Evolutionary conservation across 768 basidiomycete genomes (phyloP), one percentile per base, ranked within the genome.

Genomic region (Nevesoporus exiguus): DNA sequence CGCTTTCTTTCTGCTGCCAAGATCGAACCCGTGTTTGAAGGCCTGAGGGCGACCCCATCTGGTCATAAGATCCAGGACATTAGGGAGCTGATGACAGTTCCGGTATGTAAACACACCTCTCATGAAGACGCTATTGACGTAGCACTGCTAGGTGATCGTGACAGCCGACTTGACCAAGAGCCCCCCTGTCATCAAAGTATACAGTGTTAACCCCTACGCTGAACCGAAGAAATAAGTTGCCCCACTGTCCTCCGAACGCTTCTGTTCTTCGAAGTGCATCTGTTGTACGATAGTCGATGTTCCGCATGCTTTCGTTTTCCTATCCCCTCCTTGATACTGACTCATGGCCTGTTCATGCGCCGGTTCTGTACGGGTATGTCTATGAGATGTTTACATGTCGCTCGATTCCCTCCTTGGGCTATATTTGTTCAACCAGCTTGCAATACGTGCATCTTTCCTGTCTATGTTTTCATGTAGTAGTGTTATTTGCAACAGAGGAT

Each of bases 21-120:
- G 73, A 73, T 81, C 43, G 78, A 83, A 61, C 90, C 91, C 14
- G 74, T 80, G 56, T 97, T 96, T 64, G 92, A 96, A 67, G 93
- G 93, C 14, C 71, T 96, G 60, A 81, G 85, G 71, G 75, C 77
- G 34, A 87, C 83, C 0, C 58, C 79, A 14, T 75, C 86, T 43
- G 91, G 90, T n/a, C 96, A 98, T 73, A 89, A 83, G 77, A 91
- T 97, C 61, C 96, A 98, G 74, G 94, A 95, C 68, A 91, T 98
- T 67, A 85, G 80, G 61, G 94, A 97, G 70, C 73, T 97, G 64
- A 93, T 93, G 90, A 91, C 82, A 43, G 90, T 97, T 34, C 94
- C 93, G 51, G 93, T 94, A 74, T 63, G 87, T 80, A 51, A 22
- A 21, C 44, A 30, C 21, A 7, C 47, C 24, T 31, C 37, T 3